Conservation (phyloP, 345 rosid species). For the Turritis glabra region DNA sequence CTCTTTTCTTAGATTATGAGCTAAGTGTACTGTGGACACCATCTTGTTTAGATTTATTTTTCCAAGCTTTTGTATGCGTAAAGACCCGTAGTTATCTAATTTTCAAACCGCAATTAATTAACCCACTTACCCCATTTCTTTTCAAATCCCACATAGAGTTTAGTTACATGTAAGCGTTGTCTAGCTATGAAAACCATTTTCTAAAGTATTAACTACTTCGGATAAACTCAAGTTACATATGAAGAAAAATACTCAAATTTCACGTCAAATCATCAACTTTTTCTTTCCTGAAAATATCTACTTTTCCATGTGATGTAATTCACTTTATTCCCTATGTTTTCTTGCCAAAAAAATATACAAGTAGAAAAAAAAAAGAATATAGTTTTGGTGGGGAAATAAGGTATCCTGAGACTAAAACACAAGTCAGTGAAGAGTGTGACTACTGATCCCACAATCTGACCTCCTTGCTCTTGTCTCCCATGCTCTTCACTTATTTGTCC, state of each 20-base stretch:
- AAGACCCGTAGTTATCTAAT: background rate
- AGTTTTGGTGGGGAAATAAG: conserved; percentile 23
- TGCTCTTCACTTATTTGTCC: conserved; percentile 28
- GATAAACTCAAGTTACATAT: background rate
- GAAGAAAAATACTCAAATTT: background rate
- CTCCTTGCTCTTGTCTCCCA: conserved; percentile 33
- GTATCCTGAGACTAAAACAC: conserved; percentile 29
- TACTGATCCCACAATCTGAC: conserved; percentile 35
- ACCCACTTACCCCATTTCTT: background rate
- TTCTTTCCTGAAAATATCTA: background rate
- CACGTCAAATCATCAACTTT: conserved; percentile 1
- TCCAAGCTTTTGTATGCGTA: too few relatives aligned
- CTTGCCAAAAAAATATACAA: background rate
- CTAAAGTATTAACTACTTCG: background rate
- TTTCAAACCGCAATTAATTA: background rate
- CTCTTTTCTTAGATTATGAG: too few relatives aligned
- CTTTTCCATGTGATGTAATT: background rate
- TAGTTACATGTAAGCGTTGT: background rate
- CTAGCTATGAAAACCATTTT: background rate
- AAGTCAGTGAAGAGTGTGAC: conserved; percentile 21
- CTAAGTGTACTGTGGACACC: too few relatives aligned
- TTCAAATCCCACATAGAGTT: background rate
- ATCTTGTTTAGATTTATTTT: too few relatives aligned
- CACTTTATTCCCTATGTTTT: conserved; percentile 9
- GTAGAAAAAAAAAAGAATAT: background rate